These are phyloP conservation scores for Pholiota conissans DNA, from an alignment of 768 basidiomycete species.

Conservation along the genomic window DNA sequence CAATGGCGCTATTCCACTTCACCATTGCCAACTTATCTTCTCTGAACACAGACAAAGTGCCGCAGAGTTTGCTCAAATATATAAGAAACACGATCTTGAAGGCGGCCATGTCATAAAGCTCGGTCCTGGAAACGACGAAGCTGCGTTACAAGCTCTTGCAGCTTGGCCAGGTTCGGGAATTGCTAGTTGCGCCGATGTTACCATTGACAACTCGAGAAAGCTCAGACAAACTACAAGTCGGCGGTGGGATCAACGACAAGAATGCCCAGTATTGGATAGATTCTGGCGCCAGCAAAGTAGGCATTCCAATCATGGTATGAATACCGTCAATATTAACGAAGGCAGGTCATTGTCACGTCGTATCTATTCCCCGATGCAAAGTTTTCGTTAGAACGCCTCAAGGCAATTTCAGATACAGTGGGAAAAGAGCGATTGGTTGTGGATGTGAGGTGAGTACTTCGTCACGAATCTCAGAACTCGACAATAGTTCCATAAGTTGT, in stretches of 20 bases:
- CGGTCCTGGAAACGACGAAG: conserved; percentile 84
- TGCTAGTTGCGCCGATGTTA: conserved; percentile 1
- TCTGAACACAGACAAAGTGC: conserved; percentile 63
- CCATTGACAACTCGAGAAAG: conserved; percentile 12
- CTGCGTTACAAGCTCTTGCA: conserved; percentile 80
- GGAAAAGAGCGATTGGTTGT: conserved; percentile 90
- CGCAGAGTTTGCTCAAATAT: conserved; percentile 77
- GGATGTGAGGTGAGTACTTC: conserved; percentile 76
- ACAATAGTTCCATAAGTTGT: conserved; percentile 55
- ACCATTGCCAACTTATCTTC: conserved; percentile 7
- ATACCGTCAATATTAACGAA: conserved; percentile 2
- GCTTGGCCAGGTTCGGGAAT: conserved; percentile 74
- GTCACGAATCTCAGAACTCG: background rate
- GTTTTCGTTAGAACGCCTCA: conserved; percentile 75
- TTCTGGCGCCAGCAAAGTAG: conserved; percentile 85
- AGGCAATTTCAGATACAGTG: conserved; percentile 57
- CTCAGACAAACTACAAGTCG: conserved; percentile 81
- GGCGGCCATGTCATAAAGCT: conserved; percentile 98
- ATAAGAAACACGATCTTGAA: conserved; percentile 61
- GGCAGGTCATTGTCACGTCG: conserved; percentile 95
- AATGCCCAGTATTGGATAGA: conserved; percentile 88
- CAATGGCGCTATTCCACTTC: background rate
- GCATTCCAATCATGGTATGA: background rate
- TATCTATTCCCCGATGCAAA: conserved; percentile 85
- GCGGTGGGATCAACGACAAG: conserved; percentile 83